Percentiles rank a stretch among this genome's conserved stretches.
Conservation (phyloP, 2,329 filamentous ascomycete species). For the Tolypocladium endophyticum region DNA sequence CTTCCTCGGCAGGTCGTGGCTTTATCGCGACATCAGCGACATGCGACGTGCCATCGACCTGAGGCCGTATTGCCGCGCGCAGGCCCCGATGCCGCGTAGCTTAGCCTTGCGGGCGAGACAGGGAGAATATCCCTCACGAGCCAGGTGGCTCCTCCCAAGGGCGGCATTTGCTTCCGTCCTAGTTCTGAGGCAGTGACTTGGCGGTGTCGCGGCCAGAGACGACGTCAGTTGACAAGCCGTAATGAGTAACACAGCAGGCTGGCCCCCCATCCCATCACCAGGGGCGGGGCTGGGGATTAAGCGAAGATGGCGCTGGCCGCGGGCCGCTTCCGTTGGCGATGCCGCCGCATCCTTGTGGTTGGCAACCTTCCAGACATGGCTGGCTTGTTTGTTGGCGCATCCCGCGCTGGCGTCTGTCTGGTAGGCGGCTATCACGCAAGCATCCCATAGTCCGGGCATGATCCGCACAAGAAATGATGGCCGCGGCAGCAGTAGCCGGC, state of each 20-base stretch:
- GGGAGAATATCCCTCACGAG: not conserved
- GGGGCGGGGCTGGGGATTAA: not conserved
- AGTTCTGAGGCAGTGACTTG: not conserved
- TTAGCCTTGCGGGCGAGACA: not conserved
- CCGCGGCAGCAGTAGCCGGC: not conserved
- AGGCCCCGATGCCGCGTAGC: not conserved
- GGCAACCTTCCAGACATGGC: not conserved
- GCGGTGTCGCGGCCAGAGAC: not conserved
- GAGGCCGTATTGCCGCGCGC: not conserved
- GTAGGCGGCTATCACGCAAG: not conserved
- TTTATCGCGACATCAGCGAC: not conserved
- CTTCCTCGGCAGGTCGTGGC: not conserved
- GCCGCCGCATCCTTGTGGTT: not conserved
- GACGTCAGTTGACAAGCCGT: not conserved
- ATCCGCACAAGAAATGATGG: not conserved
- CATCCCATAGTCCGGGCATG: not conserved
- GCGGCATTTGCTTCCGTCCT: not conserved
- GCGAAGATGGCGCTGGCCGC: not conserved
- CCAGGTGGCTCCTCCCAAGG: not conserved
- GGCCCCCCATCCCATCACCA: not conserved
- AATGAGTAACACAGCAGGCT: not conserved
- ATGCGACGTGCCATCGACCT: not conserved
- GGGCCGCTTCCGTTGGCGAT: not conserved
- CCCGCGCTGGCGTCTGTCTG: not conserved
- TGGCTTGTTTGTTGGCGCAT: not conserved